Conservation (phyloP, 2,329 filamentous ascomycete genomes). For the Fusarium solani-melongenae region DNA sequence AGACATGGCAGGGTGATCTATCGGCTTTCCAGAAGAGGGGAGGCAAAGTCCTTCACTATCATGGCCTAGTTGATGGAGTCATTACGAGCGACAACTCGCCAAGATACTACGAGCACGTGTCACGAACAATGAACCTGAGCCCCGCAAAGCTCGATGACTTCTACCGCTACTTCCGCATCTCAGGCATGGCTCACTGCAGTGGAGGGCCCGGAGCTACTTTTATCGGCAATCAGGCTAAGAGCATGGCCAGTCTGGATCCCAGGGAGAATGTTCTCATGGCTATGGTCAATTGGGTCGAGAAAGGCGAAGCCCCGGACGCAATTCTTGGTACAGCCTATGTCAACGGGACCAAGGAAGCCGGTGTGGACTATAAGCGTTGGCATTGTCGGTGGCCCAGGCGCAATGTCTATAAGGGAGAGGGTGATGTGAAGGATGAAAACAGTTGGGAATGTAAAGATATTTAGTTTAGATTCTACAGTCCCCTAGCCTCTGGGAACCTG, state of each 20-base stretch:
- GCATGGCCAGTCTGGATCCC: slow-evolving; percentile 42
- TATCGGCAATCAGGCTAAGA: slow-evolving; percentile 41
- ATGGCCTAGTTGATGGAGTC: slow-evolving; percentile 55
- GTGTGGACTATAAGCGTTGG: slow-evolving; percentile 45
- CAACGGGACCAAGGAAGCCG: slow-evolving; percentile 35
- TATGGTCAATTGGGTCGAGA: slow-evolving; percentile 60
- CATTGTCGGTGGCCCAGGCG: slow-evolving; percentile 51
- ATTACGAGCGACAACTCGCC: slow-evolving; percentile 49
- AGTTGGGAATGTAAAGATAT: background rate
- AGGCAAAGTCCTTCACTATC: slow-evolving; percentile 58
- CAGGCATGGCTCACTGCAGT: slow-evolving; percentile 61
- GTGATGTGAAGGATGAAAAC: background rate
- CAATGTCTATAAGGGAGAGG: slow-evolving; percentile 47
- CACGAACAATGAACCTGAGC: slow-evolving; percentile 41
- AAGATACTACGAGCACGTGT: slow-evolving; percentile 35
- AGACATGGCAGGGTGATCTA: slow-evolving; percentile 51
- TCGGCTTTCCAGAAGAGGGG: slow-evolving; percentile 50
- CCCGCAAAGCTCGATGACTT: slow-evolving; percentile 54
- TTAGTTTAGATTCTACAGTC: background rate
- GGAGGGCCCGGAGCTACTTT: slow-evolving; percentile 51
- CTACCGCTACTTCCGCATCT: slow-evolving; percentile 63
- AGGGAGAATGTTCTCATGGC: slow-evolving; percentile 58
- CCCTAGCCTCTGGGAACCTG: too few relatives aligned
- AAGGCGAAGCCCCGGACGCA: slow-evolving; percentile 53
- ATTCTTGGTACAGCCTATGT: slow-evolving; percentile 49